Evolutionary conservation across 306 rosid genomes (phyloP), one percentile per base, ranked within the genome.

Genomic region (Cucumis hystrix): DNA sequence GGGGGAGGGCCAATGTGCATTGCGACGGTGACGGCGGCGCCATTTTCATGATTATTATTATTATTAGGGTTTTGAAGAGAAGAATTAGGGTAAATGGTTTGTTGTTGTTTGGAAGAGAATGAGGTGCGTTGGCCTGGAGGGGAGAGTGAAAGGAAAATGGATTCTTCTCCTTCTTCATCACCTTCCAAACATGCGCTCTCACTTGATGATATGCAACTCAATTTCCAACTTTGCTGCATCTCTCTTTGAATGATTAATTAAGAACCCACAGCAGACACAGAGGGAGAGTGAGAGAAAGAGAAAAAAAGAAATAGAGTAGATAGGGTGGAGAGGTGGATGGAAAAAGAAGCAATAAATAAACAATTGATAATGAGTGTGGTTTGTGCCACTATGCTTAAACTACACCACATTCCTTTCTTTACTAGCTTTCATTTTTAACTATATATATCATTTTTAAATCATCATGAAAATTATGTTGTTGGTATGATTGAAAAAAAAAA

Each of bases 1-100:
- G 73, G 20, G 20, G 97, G 91, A 49, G 88, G 93, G 12, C 93
- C 98, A 67, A 90, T 89, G 13, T 83, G 97, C 76, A 94, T 91
- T 5, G 96, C 96, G 15, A 92, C 95, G 2, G 98, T 90, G 75
- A 94, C 91, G 43, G 82, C 91, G n/a, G 69, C 82, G 2, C 80
- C 77, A 20, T 51, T 55, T 33, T 6, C 16, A 55, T 81, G 58
- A 35, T 51, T 33, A 33, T 33, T 33, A 33, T 33, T 4, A 33
- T 33, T 40, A 59, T 59, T 59, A 59, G 65, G 87, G 79, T 74
- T 78, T 45, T 85, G 61, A 68, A 84, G 59, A 52, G 86, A 61
- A 21, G 60, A 59, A 33, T 33, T 33, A 33, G 37, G 37, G 37
- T 33, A 33, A 33, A 33, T 33, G 37, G 37, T 33, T 47, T 47